Percentiles rank a stretch among this genome's conserved stretches.
Evolutionary conservation across 73 alveolate genomes (phyloP).

Genomic region (Durusdinium trenchii): DNA sequence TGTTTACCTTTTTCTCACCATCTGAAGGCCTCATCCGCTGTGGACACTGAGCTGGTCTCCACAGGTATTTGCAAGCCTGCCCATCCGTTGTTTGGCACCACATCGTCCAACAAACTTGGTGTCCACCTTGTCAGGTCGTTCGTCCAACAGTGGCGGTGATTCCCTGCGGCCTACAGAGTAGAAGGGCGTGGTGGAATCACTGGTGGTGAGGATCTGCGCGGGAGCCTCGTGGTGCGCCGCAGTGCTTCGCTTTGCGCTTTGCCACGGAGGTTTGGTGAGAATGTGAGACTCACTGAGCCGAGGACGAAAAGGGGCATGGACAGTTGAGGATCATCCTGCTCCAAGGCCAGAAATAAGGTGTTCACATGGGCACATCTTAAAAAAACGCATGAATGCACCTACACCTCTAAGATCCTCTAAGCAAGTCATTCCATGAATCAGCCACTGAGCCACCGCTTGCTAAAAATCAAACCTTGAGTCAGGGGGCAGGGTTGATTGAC

Average conservation of each 20-base stretch:
- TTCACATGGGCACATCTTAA: too few relatives aligned
- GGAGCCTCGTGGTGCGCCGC: too few relatives aligned
- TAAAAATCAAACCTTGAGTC: too few relatives aligned
- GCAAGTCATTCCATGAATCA: too few relatives aligned
- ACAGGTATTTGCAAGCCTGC: constrained; percentile 73
- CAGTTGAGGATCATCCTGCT: constrained; percentile 86
- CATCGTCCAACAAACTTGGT: neutral
- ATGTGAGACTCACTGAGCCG: neutral
- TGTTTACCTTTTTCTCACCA: too few relatives aligned
- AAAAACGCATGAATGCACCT: too few relatives aligned
- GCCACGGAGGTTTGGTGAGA: neutral
- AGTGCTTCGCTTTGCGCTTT: too few relatives aligned
- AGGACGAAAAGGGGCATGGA: constrained; percentile 70
- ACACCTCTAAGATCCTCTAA: too few relatives aligned
- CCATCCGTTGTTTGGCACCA: neutral
- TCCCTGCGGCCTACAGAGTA: constrained; percentile 58
- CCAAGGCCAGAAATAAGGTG: too few relatives aligned
- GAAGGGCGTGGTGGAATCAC: constrained; percentile 70
- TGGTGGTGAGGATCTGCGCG: constrained; percentile 69
- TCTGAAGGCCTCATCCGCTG: constrained; percentile 55
- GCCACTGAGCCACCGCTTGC: too few relatives aligned
- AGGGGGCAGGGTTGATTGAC: too few relatives aligned
- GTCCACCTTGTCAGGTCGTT: neutral
- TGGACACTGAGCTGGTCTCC: constrained; percentile 36
- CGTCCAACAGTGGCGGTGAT: neutral